Evolutionary conservation across 1,284 basidiomycete species (phyloP), one percentile per base, ranked within the genome.

Genomic region (Wolfiporia cocos): DNA sequence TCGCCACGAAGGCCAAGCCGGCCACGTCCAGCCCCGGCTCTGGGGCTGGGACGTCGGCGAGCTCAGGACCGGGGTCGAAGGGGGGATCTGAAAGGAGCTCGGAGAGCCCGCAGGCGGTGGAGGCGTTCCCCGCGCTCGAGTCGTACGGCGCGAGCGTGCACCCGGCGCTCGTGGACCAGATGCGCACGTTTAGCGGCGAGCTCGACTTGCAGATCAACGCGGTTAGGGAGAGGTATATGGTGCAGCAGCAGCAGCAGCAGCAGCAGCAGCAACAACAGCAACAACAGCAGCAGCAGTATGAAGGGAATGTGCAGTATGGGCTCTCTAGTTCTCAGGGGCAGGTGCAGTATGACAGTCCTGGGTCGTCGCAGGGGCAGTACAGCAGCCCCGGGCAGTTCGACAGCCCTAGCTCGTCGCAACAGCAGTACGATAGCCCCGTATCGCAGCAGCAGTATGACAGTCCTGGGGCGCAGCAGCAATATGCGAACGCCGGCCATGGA

Each of bases 91-190:
- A 47, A 11, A 36, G 30, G 34, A 44, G 22, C 29, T 51, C 53
- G 10, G 43, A 46, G 44, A 50, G 50, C 20, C 52, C 58, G 19
- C 33, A 46, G n/a, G 42, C 46, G 15, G 39, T 44, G 9, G 55
- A 55, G 18, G 44, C 43, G 22, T 50, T 54, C 37, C 51, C 54
- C 10, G 49, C 45, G n/a, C 42, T 59, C 19, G 53, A 55, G 38
- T 48, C 50, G 26, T 62, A 61, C 42, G 54, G 54, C 12, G 48
- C 49, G 19, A 46, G 47, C 22, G 73, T 78, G 18, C 81, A 85
- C 54, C 77, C 79, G 3, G 73, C 67, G 43, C 62, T 86, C 36
- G 70, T 79, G 7, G 70, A 74, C 45, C 77, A 84, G 48, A 66
- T 81, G 49, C 65, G 68, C 46, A 61, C 64, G 29, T 83, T 85